A percentile compares a stretch with the other conserved stretches of the same genome.
These are phyloP conservation scores for Moniliophthora roreri DNA, from an alignment of 1,284 basidiomycete species.

Conservation along the genomic window DNA sequence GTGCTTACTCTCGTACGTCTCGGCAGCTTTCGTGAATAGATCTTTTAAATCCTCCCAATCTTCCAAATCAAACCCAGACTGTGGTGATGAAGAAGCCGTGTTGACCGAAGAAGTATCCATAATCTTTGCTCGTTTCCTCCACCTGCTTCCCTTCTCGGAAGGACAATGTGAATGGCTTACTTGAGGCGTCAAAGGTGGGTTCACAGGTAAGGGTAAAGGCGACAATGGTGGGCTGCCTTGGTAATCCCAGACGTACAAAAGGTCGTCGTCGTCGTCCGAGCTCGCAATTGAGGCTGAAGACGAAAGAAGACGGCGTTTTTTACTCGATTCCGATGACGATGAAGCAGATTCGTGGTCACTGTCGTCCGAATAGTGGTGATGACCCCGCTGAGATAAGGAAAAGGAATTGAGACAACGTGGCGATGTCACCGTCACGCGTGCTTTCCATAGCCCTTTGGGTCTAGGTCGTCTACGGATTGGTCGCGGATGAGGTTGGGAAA, in stretches of 20 bases:
- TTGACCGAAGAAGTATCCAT: slow-evolving; percentile 41
- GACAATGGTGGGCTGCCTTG: slow-evolving; percentile 10
- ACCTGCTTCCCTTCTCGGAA: slow-evolving; percentile 26
- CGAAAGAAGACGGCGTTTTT: slow-evolving; percentile 15
- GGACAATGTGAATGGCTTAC: slow-evolving; percentile 2
- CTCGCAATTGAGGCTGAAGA: slow-evolving; percentile 20
- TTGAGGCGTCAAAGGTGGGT: not conserved
- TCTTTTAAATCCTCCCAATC: slow-evolving; percentile 70
- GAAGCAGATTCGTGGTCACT: slow-evolving; percentile 19
- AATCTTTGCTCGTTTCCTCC: slow-evolving; percentile 31
- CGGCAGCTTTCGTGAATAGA: slow-evolving; percentile 52
- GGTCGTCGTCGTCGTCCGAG: slow-evolving; percentile 31
- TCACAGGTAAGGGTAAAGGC: not conserved
- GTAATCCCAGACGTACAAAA: slow-evolving; percentile 32
- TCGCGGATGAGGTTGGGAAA: too few species aligned
- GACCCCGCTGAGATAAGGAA: not conserved
- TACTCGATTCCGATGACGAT: slow-evolving; percentile 7
- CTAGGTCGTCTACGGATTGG: not conserved
- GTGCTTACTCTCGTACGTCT: slow-evolving; percentile 60
- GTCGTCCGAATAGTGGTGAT: slow-evolving; percentile 21
- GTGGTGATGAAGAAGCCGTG: slow-evolving; percentile 19
- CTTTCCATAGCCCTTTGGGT: slow-evolving; percentile 51
- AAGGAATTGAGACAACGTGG: slow-evolving; percentile 20
- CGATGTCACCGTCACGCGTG: slow-evolving; percentile 35
- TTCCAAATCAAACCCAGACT: slow-evolving; percentile 36